Base-by-base conservation (phyloP, 371 early-diverging fungal species). In the Mortierella sp. region DNA sequence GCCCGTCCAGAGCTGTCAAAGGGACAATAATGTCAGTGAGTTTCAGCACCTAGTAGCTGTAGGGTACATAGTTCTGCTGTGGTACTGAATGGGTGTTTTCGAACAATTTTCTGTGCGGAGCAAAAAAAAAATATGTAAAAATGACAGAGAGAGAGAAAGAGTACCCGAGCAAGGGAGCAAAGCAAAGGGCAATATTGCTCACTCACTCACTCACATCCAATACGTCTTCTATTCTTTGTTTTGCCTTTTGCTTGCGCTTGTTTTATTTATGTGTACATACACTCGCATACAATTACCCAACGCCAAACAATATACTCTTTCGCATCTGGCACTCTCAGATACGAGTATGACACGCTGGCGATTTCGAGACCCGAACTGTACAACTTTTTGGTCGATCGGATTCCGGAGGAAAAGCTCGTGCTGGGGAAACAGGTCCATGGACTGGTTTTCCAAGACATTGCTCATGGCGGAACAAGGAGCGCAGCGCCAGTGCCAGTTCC, bases 301-400 rank as follows among this genome's bases (percentile, higher is more conserved):
- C 51, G 16, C 51, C 51, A 0, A 21, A 51, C 16, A 51, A 51
- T 51, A 21, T 51, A 18, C 51, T 51, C 51, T 49, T 5, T 49
- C 49, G 49, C 49, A 49, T 49, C 49, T 51, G 51, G 51, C 21
- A n/a, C 55, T 24, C 7, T 12, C n/a, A 80, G 84, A 72, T 73
- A 78, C n/a, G 76, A 75, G 6, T 75, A 84, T 27, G 54, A 84
- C 38, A 43, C 70, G 4, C 29, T 78, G 4, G 78, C 65, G 18
- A 81, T 84, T 58, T 74, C 81, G 41, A 65, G 85, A n/a, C 85
- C 85, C 41, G 85, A 84, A 48, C 79, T 84, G 2, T 81, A 81
- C 78, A 84, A 84, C 38, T 35, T 56, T 21, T 76, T 84, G 6
- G 76, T 81, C 16, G 74, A 76, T 41, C 75, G 71, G 32, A 54